Evolutionary conservation across 139 green algal genomes (phyloP).

Genomic region (Chlamydomonas incerta): DNA sequence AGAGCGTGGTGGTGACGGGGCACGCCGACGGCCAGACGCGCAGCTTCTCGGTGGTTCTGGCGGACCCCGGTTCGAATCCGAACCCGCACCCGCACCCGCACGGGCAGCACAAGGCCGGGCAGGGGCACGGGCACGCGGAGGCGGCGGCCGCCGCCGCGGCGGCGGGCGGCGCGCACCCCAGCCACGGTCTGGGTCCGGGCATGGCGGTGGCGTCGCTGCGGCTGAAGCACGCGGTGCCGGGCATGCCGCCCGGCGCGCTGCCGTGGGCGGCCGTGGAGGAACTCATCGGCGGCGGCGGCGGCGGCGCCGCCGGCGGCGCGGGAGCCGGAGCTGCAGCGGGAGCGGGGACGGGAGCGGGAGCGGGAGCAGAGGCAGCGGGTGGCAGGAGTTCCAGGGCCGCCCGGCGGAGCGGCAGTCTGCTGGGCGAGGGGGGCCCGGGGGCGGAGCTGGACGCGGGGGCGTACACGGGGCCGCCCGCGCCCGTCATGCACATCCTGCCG

Average conservation of each 20-base stretch:
- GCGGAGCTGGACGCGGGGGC: too few species aligned
- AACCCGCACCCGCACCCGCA: neutral
- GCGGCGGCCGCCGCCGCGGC: neutral
- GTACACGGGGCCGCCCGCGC: neutral
- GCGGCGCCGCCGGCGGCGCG: too few species aligned
- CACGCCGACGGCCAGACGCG: conserved; percentile 58
- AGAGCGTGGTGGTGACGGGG: conserved; percentile 55
- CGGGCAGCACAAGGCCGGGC: neutral
- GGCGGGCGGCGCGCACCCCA: neutral
- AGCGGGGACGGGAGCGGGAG: too few species aligned
- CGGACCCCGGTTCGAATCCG: neutral
- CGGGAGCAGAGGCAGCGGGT: too few species aligned
- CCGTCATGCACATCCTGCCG: conserved; percentile 37
- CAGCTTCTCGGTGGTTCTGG: conserved; percentile 5
- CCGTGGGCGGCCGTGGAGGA: conserved; percentile 24
- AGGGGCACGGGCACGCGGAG: neutral
- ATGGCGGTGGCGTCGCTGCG: neutral
- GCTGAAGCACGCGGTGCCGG: conserved; percentile 11
- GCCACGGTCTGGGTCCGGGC: neutral
- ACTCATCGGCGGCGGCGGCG: neutral
- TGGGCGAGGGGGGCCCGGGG: neutral
- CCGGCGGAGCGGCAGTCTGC: too few species aligned
- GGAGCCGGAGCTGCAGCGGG: too few species aligned
- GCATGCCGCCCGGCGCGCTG: conserved; percentile 11
- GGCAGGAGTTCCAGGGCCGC: neutral